Percentiles rank a stretch among this genome's conserved stretches.
These are phyloP conservation scores for Teratosphaeria pseudoeucalypti DNA, from an alignment of 2,329 filamentous ascomycete species.

Conservation along the genomic window DNA sequence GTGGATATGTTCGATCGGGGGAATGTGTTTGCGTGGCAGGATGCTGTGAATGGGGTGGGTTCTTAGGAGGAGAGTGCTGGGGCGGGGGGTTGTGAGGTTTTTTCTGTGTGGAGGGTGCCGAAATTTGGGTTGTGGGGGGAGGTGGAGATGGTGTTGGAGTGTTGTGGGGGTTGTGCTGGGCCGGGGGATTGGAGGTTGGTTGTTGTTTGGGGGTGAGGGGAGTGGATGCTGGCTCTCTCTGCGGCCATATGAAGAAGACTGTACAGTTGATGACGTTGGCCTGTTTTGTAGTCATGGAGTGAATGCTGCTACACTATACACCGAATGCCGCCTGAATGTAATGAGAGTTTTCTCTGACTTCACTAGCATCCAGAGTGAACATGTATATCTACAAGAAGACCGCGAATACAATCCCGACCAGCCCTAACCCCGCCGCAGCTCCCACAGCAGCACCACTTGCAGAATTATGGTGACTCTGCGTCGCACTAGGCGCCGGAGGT, in stretches of 20 bases:
- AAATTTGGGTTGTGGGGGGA: background rate
- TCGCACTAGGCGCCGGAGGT: background rate
- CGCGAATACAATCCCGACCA: background rate
- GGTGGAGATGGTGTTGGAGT: background rate
- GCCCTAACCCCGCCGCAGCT: background rate
- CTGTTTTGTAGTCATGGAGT: too few relatives aligned
- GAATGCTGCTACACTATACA: too few relatives aligned
- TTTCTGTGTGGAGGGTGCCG: background rate
- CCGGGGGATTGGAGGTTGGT: background rate
- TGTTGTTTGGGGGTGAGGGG: too few relatives aligned
- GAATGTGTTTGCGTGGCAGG: constrained; percentile 32
- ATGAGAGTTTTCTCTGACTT: too few relatives aligned
- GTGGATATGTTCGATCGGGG: constrained; percentile 34
- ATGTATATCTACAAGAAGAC: background rate
- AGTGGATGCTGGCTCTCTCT: too few relatives aligned
- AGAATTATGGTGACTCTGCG: background rate
- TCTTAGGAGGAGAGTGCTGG: background rate
- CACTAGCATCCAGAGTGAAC: too few relatives aligned
- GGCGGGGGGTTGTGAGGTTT: background rate
- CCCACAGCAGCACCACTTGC: background rate
- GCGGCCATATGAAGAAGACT: too few relatives aligned
- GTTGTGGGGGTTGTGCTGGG: background rate
- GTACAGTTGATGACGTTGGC: too few relatives aligned
- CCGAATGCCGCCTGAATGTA: too few relatives aligned
- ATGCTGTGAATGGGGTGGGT: constrained; percentile 27